phyloP scores from a whole-genome alignment of 768 basidiomycete genomes.

The Mycena galericulata region DNA sequence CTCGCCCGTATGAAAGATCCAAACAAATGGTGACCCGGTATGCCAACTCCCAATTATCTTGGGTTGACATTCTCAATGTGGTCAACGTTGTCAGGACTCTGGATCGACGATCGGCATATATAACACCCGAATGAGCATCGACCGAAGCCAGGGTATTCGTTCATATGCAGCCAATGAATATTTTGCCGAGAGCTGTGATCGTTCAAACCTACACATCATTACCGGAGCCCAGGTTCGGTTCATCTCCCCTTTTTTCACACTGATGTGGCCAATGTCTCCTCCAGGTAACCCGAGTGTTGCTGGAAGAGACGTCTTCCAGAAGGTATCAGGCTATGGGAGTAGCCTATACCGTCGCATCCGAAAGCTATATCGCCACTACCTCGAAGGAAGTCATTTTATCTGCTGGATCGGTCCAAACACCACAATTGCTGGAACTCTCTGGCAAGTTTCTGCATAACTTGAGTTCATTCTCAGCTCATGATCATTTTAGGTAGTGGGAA shows the following conservation, averaged over 20 bases:
- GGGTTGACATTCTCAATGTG: neutral
- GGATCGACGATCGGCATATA: neutral
- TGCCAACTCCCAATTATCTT: neutral
- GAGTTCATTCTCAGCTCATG: neutral
- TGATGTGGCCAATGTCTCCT: neutral
- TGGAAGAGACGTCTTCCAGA: neutral
- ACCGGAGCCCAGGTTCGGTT: neutral
- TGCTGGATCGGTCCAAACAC: constrained; percentile 39
- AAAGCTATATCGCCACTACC: constrained; percentile 20
- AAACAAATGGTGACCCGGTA: neutral
- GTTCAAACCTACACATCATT: neutral
- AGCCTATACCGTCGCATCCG: neutral
- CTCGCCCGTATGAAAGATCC: no score
- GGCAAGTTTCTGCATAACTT: neutral
- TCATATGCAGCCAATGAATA: neutral
- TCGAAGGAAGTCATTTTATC: constrained; percentile 40
- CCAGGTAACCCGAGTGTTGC: neutral
- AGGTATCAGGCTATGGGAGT: neutral
- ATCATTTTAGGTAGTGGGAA: neutral
- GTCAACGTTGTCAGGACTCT: no score
- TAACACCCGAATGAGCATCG: neutral
- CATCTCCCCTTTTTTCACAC: neutral
- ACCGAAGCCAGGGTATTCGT: neutral
- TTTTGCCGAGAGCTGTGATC: neutral
- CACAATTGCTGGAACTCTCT: constrained; percentile 32